Conservation (phyloP, 257 asterid species). For the Solanum boliviense region DNA sequence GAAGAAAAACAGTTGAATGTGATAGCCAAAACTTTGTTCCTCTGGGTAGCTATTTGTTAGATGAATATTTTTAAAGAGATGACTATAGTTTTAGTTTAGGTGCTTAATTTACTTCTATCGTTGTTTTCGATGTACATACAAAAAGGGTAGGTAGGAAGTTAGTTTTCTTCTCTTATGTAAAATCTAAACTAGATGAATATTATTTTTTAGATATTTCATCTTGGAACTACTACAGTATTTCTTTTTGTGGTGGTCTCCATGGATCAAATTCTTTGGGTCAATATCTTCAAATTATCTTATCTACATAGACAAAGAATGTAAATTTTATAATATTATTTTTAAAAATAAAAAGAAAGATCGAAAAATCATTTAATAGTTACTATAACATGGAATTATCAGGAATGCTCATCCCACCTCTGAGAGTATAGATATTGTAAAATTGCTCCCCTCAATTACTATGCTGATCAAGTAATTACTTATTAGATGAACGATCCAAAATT, state of each 20-base stretch:
- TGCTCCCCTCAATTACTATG: background rate
- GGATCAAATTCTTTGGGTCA: background rate
- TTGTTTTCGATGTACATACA: slow-evolving; percentile 17
- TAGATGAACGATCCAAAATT: background rate
- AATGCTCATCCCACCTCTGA: background rate
- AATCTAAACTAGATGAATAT: background rate
- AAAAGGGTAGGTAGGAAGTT: background rate
- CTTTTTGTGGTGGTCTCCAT: background rate
- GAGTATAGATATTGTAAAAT: background rate
- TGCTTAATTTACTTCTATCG: slow-evolving; percentile 3
- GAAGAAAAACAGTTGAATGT: slow-evolving; percentile 11
- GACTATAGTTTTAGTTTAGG: slow-evolving; percentile 8
- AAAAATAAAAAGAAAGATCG: too few relatives aligned
- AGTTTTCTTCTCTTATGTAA: background rate
- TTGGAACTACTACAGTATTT: background rate
- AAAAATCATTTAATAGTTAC: background rate
- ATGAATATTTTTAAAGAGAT: slow-evolving; percentile 21
- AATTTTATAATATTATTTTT: background rate
- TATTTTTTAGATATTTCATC: background rate
- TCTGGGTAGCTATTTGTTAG: slow-evolving; percentile 28
- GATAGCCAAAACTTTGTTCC: slow-evolving; percentile 32
- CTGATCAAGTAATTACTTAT: background rate
- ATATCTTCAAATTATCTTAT: background rate
- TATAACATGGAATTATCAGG: background rate
- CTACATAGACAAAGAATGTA: background rate